Percentiles rank a stretch among this genome's conserved stretches.
phyloP scores from a whole-genome alignment of 768 basidiomycete species.

The Infundibulicybe gibba region DNA sequence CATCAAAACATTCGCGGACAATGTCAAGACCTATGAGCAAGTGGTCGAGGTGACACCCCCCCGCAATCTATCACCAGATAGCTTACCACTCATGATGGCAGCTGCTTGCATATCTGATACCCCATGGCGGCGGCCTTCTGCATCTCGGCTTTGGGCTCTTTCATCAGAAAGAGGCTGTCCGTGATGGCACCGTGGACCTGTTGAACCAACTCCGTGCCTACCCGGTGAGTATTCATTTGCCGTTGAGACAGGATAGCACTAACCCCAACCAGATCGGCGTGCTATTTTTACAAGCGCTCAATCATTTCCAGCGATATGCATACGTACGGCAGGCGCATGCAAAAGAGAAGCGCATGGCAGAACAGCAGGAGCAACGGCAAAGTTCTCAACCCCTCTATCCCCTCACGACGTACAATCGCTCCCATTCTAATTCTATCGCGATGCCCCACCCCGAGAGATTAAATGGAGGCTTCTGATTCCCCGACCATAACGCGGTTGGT shows the following conservation, averaged over 20 bases:
- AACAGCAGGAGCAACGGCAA: conserved; percentile 21
- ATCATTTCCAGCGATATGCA: conserved; percentile 87
- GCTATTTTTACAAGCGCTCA: conserved; percentile 72
- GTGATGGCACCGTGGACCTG: conserved; percentile 79
- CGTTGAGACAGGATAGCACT: not conserved
- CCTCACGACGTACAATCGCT: too few species aligned
- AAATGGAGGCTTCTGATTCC: too few species aligned
- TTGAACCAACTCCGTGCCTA: conserved; percentile 76
- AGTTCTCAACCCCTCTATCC: conserved; percentile 1
- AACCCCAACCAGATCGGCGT: conserved; percentile 61
- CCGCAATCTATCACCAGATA: not conserved
- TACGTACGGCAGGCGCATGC: conserved; percentile 81
- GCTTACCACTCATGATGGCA: conserved; percentile 23
- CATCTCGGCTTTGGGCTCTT: conserved; percentile 89
- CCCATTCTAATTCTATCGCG: too few species aligned
- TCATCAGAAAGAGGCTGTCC: conserved; percentile 75
- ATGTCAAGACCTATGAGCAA: conserved; percentile 80
- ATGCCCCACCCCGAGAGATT: too few species aligned
- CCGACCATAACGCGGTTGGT: too few species aligned
- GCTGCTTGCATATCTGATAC: conserved; percentile 78
- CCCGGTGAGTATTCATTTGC: conserved; percentile 50
- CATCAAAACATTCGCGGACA: conserved; percentile 67
- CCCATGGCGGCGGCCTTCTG: conserved; percentile 77
- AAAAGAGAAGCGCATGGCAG: conserved; percentile 38
- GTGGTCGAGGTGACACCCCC: conserved; percentile 70